A percentile compares a stretch with the other conserved stretches of the same genome.
Evolutionary conservation across 192 early-diverging fungal species (phyloP).

Genomic region (Pecoramyces ruminantium): DNA sequence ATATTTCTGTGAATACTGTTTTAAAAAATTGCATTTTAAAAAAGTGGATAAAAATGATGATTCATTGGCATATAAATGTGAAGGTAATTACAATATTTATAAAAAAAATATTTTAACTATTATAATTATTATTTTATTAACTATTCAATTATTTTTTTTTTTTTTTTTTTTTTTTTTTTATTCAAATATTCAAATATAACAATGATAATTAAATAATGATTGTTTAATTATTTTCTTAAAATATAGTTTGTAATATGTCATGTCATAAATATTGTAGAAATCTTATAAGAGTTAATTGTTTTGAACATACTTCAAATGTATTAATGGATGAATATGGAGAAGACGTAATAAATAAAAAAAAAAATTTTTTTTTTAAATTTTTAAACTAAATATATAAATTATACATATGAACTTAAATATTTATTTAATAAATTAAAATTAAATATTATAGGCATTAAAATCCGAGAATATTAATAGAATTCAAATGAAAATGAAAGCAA

Average conservation of each 20-base stretch:
- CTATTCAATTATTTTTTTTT: too few relatives aligned
- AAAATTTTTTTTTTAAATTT: too few relatives aligned
- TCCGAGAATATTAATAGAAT: conserved; percentile 18
- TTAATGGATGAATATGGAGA: conserved; percentile 12
- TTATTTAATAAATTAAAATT: neutral
- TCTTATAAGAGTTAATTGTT: conserved; percentile 15
- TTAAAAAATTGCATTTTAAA: conserved; percentile 3
- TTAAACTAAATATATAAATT: too few relatives aligned
- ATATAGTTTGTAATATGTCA: conserved; percentile 21
- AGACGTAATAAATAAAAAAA: conserved; percentile 6
- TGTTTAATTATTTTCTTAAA: too few relatives aligned
- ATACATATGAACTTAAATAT: too few relatives aligned
- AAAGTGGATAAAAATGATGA: conserved; percentile 7
- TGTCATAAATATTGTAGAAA: conserved; percentile 31
- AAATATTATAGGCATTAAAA: conserved; percentile 1
- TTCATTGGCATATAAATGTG: conserved; percentile 19
- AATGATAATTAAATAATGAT: too few relatives aligned
- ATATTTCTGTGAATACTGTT: conserved; percentile 27
- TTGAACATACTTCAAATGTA: conserved; percentile 6
- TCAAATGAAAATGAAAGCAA: conserved; percentile 24
- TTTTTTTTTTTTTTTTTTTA: too few relatives aligned
- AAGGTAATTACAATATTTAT: conserved; percentile 17
- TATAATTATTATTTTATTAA: too few relatives aligned
- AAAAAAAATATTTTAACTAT: too few relatives aligned
- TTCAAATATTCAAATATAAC: too few relatives aligned